Percentiles rank a stretch among this genome's conserved stretches.
Evolutionary conservation across 257 asterid genomes (phyloP).

Genomic region (Primulina eburnea): DNA sequence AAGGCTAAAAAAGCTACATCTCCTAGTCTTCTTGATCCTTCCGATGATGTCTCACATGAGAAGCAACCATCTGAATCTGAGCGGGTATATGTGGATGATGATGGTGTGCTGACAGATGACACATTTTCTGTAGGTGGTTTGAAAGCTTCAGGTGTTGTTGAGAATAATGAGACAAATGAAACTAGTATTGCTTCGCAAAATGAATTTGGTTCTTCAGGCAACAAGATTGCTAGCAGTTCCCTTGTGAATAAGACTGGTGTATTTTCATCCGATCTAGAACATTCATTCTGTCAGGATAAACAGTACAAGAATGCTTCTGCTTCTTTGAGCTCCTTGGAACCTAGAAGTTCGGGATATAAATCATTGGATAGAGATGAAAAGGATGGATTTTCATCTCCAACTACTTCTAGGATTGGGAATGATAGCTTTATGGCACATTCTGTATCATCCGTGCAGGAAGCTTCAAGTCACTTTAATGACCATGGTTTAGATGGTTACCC

Average conservation of each 20-base stretch:
- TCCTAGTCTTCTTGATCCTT: conserved; percentile 14
- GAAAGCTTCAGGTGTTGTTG: conserved; percentile 31
- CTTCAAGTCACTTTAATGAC: conserved; percentile 34
- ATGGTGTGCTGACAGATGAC: conserved; percentile 53
- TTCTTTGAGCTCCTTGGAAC: conserved; percentile 34
- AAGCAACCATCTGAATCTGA: conserved; percentile 47
- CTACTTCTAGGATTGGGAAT: conserved; percentile 32
- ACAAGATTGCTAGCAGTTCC: conserved; percentile 28
- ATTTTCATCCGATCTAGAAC: conserved; percentile 23
- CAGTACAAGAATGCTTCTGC: conserved; percentile 38
- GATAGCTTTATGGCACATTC: conserved; percentile 25
- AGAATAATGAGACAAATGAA: conserved; percentile 38
- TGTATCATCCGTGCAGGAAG: conserved; percentile 33
- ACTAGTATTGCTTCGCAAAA: conserved; percentile 31
- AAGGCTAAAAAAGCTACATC: conserved; percentile 58
- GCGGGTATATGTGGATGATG: conserved; percentile 36
- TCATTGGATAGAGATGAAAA: conserved; percentile 36
- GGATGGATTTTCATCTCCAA: conserved; percentile 37
- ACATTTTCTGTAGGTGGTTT: conserved; percentile 39
- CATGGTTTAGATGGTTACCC: conserved; percentile 30
- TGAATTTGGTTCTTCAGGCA: conserved; percentile 31
- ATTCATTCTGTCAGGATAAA: conserved; percentile 31
- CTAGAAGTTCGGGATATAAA: conserved; percentile 30
- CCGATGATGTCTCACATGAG: conserved; percentile 43
- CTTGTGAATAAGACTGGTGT: conserved; percentile 29